Evolutionary conservation across 2,329 filamentous ascomycete genomes (phyloP).

Genomic region (Penicillium hesseltinei): DNA sequence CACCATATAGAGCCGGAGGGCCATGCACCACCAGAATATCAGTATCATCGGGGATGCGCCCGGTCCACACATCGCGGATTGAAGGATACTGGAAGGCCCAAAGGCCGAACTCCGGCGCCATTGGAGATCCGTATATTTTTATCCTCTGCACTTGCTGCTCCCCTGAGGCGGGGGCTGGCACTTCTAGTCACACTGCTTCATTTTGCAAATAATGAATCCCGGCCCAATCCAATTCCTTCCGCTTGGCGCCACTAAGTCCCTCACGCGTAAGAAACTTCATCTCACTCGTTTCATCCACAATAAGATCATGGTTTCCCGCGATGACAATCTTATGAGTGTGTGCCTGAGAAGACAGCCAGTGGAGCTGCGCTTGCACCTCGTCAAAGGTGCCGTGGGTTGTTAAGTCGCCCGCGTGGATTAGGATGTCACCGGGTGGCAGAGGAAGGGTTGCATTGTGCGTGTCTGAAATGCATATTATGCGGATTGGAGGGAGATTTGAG

Average conservation of each 20-base stretch:
- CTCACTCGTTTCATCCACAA: constrained; percentile 17
- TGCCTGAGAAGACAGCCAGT: constrained; percentile 45
- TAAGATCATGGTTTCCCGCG: constrained; percentile 49
- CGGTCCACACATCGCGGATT: no score
- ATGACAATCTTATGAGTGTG: constrained; percentile 48
- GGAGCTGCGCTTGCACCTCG: constrained; percentile 41
- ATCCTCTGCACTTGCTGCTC: background rate
- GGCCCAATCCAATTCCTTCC: constrained; percentile 19
- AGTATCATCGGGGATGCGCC: no score
- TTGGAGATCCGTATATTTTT: no score
- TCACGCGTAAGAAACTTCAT: constrained; percentile 12
- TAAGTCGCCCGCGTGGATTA: constrained; percentile 53
- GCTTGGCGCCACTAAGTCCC: background rate
- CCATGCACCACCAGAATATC: no score
- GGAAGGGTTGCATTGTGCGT: constrained; percentile 43
- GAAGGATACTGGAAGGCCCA: no score
- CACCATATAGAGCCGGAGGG: no score
- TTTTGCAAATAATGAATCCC: constrained; percentile 10
- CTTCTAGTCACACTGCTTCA: constrained; percentile 13
- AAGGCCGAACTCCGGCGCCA: no score
- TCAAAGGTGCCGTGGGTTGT: constrained; percentile 45
- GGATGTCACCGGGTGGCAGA: constrained; percentile 46
- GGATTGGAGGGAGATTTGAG: background rate
- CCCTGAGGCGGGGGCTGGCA: background rate
- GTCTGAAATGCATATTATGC: constrained; percentile 43